Evolutionary conservation across 495 filamentous ascomycete genomes (phyloP), one percentile per base, ranked within the genome.

Genomic region (Xylona heveae): DNA sequence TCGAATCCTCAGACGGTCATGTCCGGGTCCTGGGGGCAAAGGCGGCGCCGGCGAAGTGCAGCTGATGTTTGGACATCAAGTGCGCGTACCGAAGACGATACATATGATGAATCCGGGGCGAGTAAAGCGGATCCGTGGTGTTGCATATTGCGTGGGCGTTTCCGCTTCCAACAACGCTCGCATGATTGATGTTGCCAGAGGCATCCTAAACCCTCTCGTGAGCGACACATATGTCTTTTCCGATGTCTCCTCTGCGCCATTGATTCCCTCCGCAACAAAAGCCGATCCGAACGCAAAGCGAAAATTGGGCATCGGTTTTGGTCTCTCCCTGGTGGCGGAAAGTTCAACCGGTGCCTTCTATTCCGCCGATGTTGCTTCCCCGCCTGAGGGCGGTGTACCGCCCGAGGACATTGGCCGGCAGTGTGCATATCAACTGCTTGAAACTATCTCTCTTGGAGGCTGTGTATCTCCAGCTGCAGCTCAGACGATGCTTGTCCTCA

Each of bases 11-110:
- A 62, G 67, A 34, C 59, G 88, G 24, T 81, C 78, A 2, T 90
- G 82, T 46, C 56, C 70, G 0, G 78, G 79, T 0, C 58, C 62
- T 2, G 62, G 65, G 30, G 81, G 80, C 3, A 64, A 59, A 28
- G 81, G 82, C 9, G 82, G 81, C 24, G 78, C 72, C n/a, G 88
- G 88, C 27, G 69, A 93, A 25, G 85, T 95, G 7, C 84, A 92
- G 53, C 55, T 99, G 33, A 61, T 78, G 14, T 95, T 99, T 47
- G 81, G 72, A 10, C 78, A 81, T 41, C 88, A 99, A 53, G 68
- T 94, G 6, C 71, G 85, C 24, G 57, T 94, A 24, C 84, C 90
- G 9, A 92, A 88, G 58, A 95, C 90, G 27, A 59, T 99, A 47
- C 88, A 99, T 49, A 38, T 71, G 27, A 63, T 95, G 44, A 82